Evolutionary conservation across 106 monocot species (phyloP), one percentile per base, ranked within the genome.

Genomic region (Gastrodia elata): DNA sequence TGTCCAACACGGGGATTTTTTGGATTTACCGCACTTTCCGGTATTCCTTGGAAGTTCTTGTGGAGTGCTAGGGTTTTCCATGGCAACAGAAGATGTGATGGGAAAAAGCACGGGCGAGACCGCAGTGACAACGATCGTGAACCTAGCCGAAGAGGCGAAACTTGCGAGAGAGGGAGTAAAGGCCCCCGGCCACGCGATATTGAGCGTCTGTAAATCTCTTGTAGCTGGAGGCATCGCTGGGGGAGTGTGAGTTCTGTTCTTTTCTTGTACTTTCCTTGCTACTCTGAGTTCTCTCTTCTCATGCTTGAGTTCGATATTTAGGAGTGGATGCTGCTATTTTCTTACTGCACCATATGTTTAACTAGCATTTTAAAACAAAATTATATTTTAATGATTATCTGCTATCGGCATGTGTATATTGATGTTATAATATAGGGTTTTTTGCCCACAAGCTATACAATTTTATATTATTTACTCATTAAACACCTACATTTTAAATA

Each of bases 71-170:
- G 27, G 59, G 57, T 28, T 11, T 70, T 48, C 28, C 25, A 91
- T 95, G 94, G 87, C 94, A 74, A 91, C 94, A 44, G 94, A 95
- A 80, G 94, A 95, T 69, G 94, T 91, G 69, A 82, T 92, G 80
- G 89, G 86, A 52, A 89, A 89, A 80, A 89, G 87, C 72, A 87
- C 89, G 30, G 81, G 97, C 25, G 93, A 98, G 76, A 80, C 97
- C 27, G 93, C 93, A 77, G 97, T 98, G 57, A 90, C 70, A 56
- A 90, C 90, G 38, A 83, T 98, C 71, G 97, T 98, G 36, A 93
- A 92, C 74, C 86, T 98, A 15, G 93, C 97, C 10, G 97, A 98
- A 84, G 97, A 98, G 82, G 93, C 93, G 39, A 98, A 98, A 90
- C 77, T 88, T 27, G 93, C 93, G 20, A 83, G 88, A 40, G 97